phyloP scores from a whole-genome alignment of 768 basidiomycete genomes.

The Auriculariales sp. region DNA sequence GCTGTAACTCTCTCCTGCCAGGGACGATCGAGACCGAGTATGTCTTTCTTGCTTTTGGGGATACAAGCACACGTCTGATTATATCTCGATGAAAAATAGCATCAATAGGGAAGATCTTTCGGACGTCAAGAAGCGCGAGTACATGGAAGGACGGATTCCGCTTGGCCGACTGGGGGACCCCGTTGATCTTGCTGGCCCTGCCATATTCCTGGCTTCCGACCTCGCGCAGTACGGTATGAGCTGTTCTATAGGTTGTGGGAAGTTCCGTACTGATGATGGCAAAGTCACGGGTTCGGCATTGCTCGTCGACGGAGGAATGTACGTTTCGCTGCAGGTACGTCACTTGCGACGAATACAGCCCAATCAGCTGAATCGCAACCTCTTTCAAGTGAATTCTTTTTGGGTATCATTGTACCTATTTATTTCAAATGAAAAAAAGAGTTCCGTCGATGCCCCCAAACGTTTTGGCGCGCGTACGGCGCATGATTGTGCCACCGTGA shows the following conservation, averaged over 20 bases:
- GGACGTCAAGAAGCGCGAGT: slow-evolving; percentile 39
- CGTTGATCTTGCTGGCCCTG: slow-evolving; percentile 21
- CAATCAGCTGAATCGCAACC: too few relatives aligned
- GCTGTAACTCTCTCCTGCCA: slow-evolving; percentile 58
- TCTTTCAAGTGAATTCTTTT: too few relatives aligned
- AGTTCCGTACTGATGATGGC: too few relatives aligned
- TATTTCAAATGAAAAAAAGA: too few relatives aligned
- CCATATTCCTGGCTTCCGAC: slow-evolving; percentile 59
- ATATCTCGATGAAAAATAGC: neutral
- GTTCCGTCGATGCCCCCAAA: too few relatives aligned
- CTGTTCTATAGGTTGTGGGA: too few relatives aligned
- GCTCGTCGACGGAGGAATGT: slow-evolving; percentile 59
- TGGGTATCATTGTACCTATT: too few relatives aligned
- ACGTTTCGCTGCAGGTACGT: slow-evolving; percentile 22
- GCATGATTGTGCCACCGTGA: too few relatives aligned
- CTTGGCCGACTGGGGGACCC: slow-evolving; percentile 45
- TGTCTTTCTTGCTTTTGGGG: neutral
- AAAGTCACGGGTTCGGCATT: slow-evolving; percentile 42
- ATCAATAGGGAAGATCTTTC: slow-evolving; percentile 67
- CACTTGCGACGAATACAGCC: too few relatives aligned
- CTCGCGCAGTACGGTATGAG: slow-evolving; percentile 42
- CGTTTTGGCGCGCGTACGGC: too few relatives aligned
- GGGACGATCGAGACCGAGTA: slow-evolving; percentile 58
- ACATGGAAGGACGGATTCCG: slow-evolving; percentile 49
- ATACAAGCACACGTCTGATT: neutral